A percentile compares a stretch with the other conserved stretches of the same genome.
Evolutionary conservation across 805 yeast genomes (phyloP).

Genomic region (Hanseniaspora taiwanica): DNA sequence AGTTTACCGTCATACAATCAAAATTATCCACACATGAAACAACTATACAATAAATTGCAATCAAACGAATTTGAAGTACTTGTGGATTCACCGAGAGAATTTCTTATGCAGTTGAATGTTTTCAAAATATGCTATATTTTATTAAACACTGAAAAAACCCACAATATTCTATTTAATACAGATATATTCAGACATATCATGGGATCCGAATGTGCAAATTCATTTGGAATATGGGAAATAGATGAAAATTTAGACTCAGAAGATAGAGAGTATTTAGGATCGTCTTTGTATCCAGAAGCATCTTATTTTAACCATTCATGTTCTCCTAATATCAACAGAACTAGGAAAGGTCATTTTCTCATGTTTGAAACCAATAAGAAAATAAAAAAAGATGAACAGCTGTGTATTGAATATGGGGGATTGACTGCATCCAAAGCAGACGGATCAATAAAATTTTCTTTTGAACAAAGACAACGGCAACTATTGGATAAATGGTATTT

Average conservation of each 20-base stretch:
- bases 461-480: constrained; percentile 26
- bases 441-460: no score
- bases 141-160: constrained; percentile 18
- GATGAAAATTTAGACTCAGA: constrained; percentile 26
- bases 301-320: constrained; percentile 62
- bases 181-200: constrained; percentile 31
- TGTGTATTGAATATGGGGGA: constrained; percentile 45
- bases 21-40: no score
- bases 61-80: constrained; percentile 38
- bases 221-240: constrained; percentile 56
- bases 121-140: constrained; percentile 34
- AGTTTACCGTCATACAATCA: no score
- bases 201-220: constrained; percentile 52
- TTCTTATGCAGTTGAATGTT: constrained; percentile 33
- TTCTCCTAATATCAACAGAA: constrained; percentile 38
- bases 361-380: constrained; percentile 30
- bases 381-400: constrained; percentile 32
- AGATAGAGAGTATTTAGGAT: constrained; percentile 43
- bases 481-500: constrained; percentile 48
- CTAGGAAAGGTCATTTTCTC: constrained; percentile 25
- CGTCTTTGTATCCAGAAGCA: constrained; percentile 45
- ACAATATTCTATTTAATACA: constrained; percentile 26
- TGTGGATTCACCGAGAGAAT: constrained; percentile 31
- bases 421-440: background rate
- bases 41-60: constrained; percentile 31